Percentiles rank a stretch among this genome's conserved stretches.
Conservation (phyloP, 2,329 filamentous ascomycete species). For the Trematosphaeria pertusa region DNA sequence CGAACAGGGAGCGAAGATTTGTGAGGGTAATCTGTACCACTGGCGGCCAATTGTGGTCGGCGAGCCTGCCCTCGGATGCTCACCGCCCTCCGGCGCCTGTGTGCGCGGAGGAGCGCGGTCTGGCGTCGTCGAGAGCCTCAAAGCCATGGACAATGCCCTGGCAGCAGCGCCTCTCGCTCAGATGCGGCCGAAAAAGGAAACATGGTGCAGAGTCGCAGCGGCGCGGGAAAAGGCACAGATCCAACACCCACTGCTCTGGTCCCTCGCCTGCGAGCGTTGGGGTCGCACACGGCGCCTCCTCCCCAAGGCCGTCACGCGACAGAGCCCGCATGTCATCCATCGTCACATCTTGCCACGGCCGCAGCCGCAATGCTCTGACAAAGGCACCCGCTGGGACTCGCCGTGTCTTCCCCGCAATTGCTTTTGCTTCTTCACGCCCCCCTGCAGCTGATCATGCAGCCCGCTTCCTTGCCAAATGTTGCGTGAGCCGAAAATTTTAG, state of each 20-base stretch:
- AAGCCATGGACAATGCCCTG: conserved; percentile 28
- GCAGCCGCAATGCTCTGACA: conserved; percentile 11
- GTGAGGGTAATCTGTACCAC: conserved; percentile 7
- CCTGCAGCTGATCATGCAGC: conserved; percentile 51
- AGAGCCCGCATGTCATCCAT: conserved; percentile 28
- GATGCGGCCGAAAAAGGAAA: conserved; percentile 22
- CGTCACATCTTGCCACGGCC: conserved; percentile 30
- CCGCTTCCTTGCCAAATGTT: conserved; percentile 36
- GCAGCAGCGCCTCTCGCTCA: conserved; percentile 20
- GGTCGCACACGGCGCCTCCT: conserved; percentile 11
- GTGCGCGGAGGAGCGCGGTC: conserved; percentile 2
- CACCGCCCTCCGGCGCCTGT: conserved; percentile 3
- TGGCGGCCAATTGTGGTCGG: neutral
- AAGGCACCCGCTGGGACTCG: conserved; percentile 15
- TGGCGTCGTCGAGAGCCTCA: conserved; percentile 30
- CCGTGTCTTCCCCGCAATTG: conserved; percentile 48
- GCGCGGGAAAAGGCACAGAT: conserved; percentile 15
- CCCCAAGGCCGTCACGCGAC: conserved; percentile 30
- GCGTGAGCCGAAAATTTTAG: conserved; percentile 38
- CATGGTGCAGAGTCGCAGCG: conserved; percentile 18
- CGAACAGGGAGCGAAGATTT: conserved; percentile 2
- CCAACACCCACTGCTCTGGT: conserved; percentile 21
- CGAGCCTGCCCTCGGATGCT: conserved; percentile 11
- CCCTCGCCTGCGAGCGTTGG: conserved; percentile 20
- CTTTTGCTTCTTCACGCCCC: conserved; percentile 39